phyloP scores from a whole-genome alignment of 805 yeast species.

The Vanderwaltozyma verrucispora region DNA sequence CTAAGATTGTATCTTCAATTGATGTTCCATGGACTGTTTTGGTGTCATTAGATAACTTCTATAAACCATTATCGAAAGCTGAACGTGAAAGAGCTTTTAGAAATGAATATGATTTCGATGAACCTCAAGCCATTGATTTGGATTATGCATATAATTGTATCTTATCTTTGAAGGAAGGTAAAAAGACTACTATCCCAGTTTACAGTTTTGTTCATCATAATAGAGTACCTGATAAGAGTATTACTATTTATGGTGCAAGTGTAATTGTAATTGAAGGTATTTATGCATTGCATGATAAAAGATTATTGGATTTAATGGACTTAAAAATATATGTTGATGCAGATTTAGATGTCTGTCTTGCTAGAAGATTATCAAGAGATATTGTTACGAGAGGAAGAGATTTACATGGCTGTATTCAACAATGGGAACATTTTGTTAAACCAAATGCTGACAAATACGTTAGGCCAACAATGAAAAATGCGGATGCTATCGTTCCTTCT shows the following conservation, averaged over 20 bases:
- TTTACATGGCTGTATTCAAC: constrained; percentile 67
- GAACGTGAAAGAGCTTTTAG: constrained; percentile 54
- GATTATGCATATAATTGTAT: constrained; percentile 60
- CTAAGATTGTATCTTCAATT: constrained; percentile 61
- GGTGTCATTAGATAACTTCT: constrained; percentile 83
- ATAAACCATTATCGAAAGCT: constrained; percentile 58
- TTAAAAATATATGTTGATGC: constrained; percentile 87
- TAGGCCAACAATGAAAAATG: constrained; percentile 52
- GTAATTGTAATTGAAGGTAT: constrained; percentile 90
- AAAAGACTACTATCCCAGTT: constrained; percentile 53
- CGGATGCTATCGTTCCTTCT: constrained; percentile 85
- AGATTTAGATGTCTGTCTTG: constrained; percentile 84
- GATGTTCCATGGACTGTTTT: constrained; percentile 94
- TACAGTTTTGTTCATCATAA: constrained; percentile 57
- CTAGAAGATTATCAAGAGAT: constrained; percentile 80
- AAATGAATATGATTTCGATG: constrained; percentile 76
- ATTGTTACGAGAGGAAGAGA: constrained; percentile 81
- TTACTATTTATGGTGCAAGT: constrained; percentile 85
- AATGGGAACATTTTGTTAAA: constrained; percentile 86
- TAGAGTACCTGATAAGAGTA: constrained; percentile 50
- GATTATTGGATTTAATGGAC: constrained; percentile 68
- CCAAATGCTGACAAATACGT: constrained; percentile 78
- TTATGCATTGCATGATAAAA: constrained; percentile 63
- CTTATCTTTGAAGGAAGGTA: constrained; percentile 58
- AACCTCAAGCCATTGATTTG: constrained; percentile 75